Evolutionary conservation across 2,329 filamentous ascomycete species (phyloP), one percentile per base, ranked within the genome.

Genomic region (Xylaria polymorpha): DNA sequence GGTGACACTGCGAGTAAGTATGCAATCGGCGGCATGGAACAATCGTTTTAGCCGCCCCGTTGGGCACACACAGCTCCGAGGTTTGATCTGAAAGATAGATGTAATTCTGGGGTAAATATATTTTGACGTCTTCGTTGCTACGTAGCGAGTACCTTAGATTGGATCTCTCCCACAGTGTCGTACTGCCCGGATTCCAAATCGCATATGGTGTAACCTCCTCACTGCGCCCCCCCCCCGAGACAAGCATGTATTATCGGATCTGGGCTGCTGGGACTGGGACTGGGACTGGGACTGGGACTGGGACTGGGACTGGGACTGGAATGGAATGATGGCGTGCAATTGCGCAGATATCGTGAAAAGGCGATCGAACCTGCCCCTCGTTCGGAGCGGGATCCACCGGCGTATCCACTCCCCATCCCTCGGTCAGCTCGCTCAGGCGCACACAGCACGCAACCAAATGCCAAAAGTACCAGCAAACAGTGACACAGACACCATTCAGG

Each of bases 361-460:
- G 14, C 37, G n/a, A n/a, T 29, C 37, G 55, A n/a, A 1, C n/a
- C 39, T 12, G 12, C 44, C 37, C 14, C n/a, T 55, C 29, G 39
- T 35, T 58, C 65, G 64, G 61, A 63, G 56, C 20, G 18, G 66
- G 53, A 69, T 55, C 67, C 67, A 69, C 62, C 68, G 55, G 56
- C 35, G 29, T 6, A 9, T 32, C 68, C 61, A 55, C 51, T 25
- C 32, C 10, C 32, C 6, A n/a, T 53, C 29, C 22, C 35, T 37
- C 22, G 37, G 43, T 58, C 55, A 56, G 12, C 55, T 58, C 22
- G 22, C 37, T 20, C 51, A 37, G 29, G 29, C 51, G 32, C n/a
- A 35, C 20, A 43, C 3, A 32, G 12, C 25, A 44, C 39, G 20
- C 56, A 39, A 25, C 55, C 25, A 29, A 29, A 29, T 29, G 25